Conservation (phyloP, 768 basidiomycete genomes). For the Russula vinacea region DNA sequence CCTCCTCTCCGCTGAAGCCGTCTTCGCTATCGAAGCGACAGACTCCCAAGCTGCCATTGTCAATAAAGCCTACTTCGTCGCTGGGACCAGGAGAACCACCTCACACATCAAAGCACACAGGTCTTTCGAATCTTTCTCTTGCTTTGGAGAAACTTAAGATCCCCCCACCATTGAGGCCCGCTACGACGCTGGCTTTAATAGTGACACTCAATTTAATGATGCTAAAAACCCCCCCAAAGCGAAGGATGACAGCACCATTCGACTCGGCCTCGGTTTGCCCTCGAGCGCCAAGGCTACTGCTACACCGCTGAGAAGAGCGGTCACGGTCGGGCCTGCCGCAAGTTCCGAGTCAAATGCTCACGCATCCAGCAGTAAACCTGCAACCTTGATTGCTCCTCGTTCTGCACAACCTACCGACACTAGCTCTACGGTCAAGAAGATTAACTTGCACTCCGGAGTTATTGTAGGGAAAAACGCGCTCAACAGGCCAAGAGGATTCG, state of each 20-base stretch:
- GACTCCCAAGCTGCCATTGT: constrained; percentile 14
- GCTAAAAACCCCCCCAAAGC: constrained; percentile 14
- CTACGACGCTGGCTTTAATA: constrained; percentile 67
- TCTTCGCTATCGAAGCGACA: constrained; percentile 19
- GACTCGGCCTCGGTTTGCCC: constrained; percentile 16
- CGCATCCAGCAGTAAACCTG: constrained; percentile 11
- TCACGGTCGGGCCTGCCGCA: constrained; percentile 3
- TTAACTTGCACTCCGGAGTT: constrained; percentile 31
- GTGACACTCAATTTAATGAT: constrained; percentile 28
- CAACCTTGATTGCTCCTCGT: background rate
- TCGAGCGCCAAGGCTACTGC: background rate
- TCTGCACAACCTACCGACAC: constrained; percentile 5
- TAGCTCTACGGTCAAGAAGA: constrained; percentile 18
- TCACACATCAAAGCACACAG: constrained; percentile 28
- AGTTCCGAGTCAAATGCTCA: constrained; percentile 3
- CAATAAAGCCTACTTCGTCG: constrained; percentile 25
- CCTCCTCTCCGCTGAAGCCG: constrained; percentile 23
- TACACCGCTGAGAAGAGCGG: constrained; percentile 19
- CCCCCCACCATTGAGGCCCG: constrained; percentile 63
- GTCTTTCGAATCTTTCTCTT: constrained; percentile 59
- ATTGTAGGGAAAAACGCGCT: constrained; percentile 30
- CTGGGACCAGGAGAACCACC: constrained; percentile 12
- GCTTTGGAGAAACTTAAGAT: constrained; percentile 69
- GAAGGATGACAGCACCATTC: constrained; percentile 25
- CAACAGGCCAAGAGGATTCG: constrained; percentile 11